Evolutionary conservation across 495 filamentous ascomycete genomes (phyloP).

Genomic region (Aspergillus funiculosus): DNA sequence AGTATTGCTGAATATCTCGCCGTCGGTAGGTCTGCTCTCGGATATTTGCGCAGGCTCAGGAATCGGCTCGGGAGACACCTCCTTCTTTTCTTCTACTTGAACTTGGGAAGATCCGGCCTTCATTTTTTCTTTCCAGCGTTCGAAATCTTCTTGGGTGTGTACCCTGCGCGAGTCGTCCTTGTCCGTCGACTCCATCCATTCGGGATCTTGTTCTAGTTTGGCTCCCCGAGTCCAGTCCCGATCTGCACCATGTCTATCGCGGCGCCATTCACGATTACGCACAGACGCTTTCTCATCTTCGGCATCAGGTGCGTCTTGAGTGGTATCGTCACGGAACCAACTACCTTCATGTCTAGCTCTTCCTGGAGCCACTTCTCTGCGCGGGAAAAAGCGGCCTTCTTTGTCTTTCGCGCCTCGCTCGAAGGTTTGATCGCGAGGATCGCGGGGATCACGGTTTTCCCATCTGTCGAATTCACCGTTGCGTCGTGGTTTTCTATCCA

Average conservation of each 20-base stretch:
- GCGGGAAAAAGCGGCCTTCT: constrained; percentile 42
- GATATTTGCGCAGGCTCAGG: constrained; percentile 22
- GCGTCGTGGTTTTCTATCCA: constrained; percentile 46
- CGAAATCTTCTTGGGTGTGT: constrained; percentile 86
- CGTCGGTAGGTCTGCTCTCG: constrained; percentile 32
- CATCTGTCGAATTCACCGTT: constrained; percentile 63
- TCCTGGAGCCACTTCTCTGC: constrained; percentile 42
- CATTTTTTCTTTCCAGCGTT: constrained; percentile 92
- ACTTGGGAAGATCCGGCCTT: constrained; percentile 52
- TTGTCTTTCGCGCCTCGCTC: constrained; percentile 38
- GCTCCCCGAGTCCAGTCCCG: constrained; percentile 53
- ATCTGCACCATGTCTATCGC: constrained; percentile 54
- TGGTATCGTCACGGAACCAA: constrained; percentile 51
- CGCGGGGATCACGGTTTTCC: constrained; percentile 45
- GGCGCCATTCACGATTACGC: constrained; percentile 61
- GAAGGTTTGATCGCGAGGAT: constrained; percentile 47
- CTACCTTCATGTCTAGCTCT: constrained; percentile 49
- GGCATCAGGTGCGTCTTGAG: constrained; percentile 50
- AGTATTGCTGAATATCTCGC: constrained; percentile 33
- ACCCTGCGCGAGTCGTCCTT: constrained; percentile 59
- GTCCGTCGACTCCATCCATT: constrained; percentile 76
- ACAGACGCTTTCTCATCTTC: constrained; percentile 49
- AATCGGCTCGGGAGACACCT: constrained; percentile 27
- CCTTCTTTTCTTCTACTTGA: constrained; percentile 45
- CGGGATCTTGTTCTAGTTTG: constrained; percentile 69